A percentile compares a stretch with the other conserved stretches of the same genome.
phyloP scores from a whole-genome alignment of 129 eudicot genomes.

The Lonicera japonica region DNA sequence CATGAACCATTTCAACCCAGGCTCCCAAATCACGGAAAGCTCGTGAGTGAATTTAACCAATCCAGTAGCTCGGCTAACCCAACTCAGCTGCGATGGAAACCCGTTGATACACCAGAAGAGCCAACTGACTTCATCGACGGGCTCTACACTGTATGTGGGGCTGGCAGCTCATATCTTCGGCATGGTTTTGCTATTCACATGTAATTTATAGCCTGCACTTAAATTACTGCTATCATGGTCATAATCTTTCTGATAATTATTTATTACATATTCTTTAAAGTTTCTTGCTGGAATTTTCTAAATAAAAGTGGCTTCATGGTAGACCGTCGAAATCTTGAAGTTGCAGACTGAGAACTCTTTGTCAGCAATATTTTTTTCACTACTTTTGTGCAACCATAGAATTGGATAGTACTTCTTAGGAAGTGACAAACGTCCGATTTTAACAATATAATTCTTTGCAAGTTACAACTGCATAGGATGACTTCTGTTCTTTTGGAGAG shows the following conservation, averaged over 20 bases:
- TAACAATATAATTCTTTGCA: too few species aligned
- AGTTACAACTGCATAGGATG: too few species aligned
- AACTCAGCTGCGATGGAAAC: conserved; percentile 90
- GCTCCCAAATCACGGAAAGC: conserved; percentile 58
- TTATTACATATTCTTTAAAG: too few species aligned
- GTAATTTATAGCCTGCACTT: conserved; percentile 35
- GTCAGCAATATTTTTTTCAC: too few species aligned
- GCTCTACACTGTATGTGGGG: conserved; percentile 78
- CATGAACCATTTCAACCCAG: conserved; percentile 88
- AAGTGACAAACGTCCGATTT: too few species aligned
- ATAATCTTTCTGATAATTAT: too few species aligned
- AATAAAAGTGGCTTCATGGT: background rate
- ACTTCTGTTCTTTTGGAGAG: background rate
- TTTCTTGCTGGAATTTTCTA: too few species aligned
- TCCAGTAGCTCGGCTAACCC: conserved; percentile 77
- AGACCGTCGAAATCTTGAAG: background rate
- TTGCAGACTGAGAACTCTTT: background rate
- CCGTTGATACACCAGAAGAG: conserved; percentile 50
- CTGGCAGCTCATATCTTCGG: conserved; percentile 93
- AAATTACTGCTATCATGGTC: background rate
- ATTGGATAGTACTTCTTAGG: too few species aligned
- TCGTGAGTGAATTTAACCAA: conserved; percentile 76
- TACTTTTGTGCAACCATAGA: too few species aligned
- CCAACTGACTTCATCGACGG: conserved; percentile 85
- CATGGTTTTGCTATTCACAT: conserved; percentile 98